Percentiles rank a stretch among this genome's conserved stretches.
These are phyloP conservation scores for Lipomyces sp. DNA, from an alignment of 805 yeast genomes.

Conservation along the genomic window DNA sequence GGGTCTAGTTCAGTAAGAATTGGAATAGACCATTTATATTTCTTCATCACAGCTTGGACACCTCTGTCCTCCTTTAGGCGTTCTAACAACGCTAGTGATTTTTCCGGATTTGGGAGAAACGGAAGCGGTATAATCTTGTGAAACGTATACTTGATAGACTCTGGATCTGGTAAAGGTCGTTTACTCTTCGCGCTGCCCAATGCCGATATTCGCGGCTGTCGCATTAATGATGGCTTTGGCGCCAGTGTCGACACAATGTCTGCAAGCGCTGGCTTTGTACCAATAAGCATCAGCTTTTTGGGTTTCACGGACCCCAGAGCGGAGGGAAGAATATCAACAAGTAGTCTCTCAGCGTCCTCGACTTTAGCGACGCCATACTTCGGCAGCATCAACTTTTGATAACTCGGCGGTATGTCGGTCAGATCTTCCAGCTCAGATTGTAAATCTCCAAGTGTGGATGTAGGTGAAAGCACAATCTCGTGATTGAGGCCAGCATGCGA, in stretches of 20 bases:
- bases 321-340: constrained; percentile 27
- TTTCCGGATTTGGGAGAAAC: constrained; percentile 43
- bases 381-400: constrained; percentile 44
- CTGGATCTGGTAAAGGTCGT: constrained; percentile 3
- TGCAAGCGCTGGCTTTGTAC: constrained; percentile 41
- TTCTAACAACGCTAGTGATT: constrained; percentile 42
- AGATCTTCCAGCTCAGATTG: constrained; percentile 40
- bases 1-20: constrained; percentile 49
- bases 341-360: constrained; percentile 19
- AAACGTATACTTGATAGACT: constrained; percentile 43
- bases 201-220: background rate
- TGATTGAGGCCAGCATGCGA: constrained; percentile 16
- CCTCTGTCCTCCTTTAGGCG: constrained; percentile 46
- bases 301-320: constrained; percentile 28
- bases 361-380: constrained; percentile 40
- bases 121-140: constrained; percentile 43
- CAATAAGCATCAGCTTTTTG: constrained; percentile 43
- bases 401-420: constrained; percentile 42
- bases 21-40: constrained; percentile 47
- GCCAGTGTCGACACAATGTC: constrained; percentile 31
- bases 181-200: background rate
- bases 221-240: background rate
- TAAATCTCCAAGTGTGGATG: constrained; percentile 35
- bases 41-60: constrained; percentile 46
- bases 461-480: constrained; percentile 16